Evolutionary conservation across 2,329 filamentous ascomycete species (phyloP).

Genomic region (Phaeoacremonium minimum): DNA sequence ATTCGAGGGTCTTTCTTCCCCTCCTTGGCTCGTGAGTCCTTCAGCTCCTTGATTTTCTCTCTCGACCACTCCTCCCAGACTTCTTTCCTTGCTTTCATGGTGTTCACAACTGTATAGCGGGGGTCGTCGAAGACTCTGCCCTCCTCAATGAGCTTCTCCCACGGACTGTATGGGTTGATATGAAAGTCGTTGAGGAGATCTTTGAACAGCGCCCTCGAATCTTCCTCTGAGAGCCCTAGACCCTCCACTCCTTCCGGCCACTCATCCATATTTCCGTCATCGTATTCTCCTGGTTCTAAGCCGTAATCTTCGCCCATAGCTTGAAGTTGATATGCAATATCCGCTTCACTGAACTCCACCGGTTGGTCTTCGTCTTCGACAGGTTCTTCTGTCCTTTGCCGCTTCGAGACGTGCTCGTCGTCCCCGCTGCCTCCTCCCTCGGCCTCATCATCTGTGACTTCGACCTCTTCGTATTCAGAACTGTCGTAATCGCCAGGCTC

Average conservation of each 20-base stretch:
- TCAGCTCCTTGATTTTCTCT: conserved; percentile 68
- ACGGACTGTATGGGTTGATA: conserved; percentile 84
- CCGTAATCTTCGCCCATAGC: conserved; percentile 86
- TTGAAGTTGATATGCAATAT: conserved; percentile 87
- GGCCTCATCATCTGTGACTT: conserved; percentile 62
- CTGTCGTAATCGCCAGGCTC: conserved; percentile 43
- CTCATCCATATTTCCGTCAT: conserved; percentile 54
- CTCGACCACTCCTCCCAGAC: conserved; percentile 82
- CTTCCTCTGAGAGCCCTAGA: conserved; percentile 66
- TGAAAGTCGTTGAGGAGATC: conserved; percentile 79
- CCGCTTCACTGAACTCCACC: conserved; percentile 87
- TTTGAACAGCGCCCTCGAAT: conserved; percentile 74
- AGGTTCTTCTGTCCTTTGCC: conserved; percentile 38
- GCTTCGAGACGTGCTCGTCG: conserved; percentile 42
- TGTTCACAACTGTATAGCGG: conserved; percentile 78
- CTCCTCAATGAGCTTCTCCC: conserved; percentile 85
- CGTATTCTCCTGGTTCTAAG: conserved; percentile 72
- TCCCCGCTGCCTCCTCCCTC: conserved; percentile 41
- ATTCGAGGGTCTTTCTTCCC: conserved; percentile 81
- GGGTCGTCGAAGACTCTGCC: conserved; percentile 78
- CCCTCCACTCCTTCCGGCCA: conserved; percentile 72
- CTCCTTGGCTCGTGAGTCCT: conserved; percentile 67
- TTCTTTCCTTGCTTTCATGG: conserved; percentile 76
- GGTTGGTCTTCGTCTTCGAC: conserved; percentile 35
- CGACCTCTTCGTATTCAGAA: conserved; percentile 73